A percentile compares a stretch with the other conserved stretches of the same genome.
phyloP scores from a whole-genome alignment of 345 rosid genomes.

The Hirschfeldia incana region DNA sequence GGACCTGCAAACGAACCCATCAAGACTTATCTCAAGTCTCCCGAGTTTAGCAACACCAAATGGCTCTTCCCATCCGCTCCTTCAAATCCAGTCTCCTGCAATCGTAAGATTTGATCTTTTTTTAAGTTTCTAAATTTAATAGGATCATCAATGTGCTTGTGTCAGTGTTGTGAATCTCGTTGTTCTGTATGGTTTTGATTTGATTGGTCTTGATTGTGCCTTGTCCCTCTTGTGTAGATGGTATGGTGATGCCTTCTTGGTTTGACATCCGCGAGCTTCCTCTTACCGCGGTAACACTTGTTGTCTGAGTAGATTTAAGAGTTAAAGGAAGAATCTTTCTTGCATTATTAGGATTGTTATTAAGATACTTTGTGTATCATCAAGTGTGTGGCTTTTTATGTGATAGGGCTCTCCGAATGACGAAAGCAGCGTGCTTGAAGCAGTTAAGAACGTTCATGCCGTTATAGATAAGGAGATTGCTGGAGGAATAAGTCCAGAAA shows the following conservation, averaged over 20 bases:
- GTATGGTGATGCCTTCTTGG: slow-evolving; percentile 93
- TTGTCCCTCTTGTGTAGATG: slow-evolving; percentile 51
- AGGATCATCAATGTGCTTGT: background rate
- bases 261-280: slow-evolving; percentile 91
- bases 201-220: background rate
- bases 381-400: slow-evolving; percentile 9
- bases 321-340: background rate
- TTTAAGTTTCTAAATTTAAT: background rate
- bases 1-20: slow-evolving; percentile 92
- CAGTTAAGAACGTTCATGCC: slow-evolving; percentile 69
- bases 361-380: background rate
- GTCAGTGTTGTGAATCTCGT: background rate
- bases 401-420: slow-evolving; percentile 66
- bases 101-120: slow-evolving; percentile 26
- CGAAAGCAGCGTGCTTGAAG: slow-evolving; percentile 65
- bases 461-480: slow-evolving; percentile 77
- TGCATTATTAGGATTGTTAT: background rate
- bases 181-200: background rate
- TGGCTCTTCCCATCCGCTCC: slow-evolving; percentile 95
- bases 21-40: slow-evolving; percentile 62
- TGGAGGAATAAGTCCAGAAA: slow-evolving; percentile 58
- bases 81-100: slow-evolving; percentile 65
- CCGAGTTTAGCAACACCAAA: slow-evolving; percentile 55
- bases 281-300: slow-evolving; percentile 61
- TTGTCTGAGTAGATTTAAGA: background rate